These are phyloP conservation scores for Epithele typhae DNA, from an alignment of 768 basidiomycete species.

Conservation along the genomic window DNA sequence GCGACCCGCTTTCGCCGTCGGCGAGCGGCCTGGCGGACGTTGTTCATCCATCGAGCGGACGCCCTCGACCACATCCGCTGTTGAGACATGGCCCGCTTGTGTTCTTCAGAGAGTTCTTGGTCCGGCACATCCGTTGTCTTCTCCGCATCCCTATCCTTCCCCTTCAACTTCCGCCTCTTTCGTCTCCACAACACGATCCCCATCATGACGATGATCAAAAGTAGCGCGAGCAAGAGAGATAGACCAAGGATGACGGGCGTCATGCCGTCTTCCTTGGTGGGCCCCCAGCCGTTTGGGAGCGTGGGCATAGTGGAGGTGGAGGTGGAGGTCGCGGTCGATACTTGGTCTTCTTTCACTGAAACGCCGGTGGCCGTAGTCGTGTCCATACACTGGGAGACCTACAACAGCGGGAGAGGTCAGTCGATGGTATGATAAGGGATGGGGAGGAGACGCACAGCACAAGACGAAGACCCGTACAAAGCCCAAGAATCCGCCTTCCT, in stretches of 20 bases:
- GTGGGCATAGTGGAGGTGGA: conserved; percentile 27
- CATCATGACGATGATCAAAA: conserved; percentile 59
- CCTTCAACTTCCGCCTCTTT: conserved; percentile 32
- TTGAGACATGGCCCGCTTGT: conserved; percentile 42
- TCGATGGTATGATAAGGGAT: neutral
- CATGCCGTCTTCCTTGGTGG: conserved; percentile 14
- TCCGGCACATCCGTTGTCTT: conserved; percentile 32
- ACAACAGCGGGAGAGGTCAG: conserved; percentile 7
- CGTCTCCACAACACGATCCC: conserved; percentile 59
- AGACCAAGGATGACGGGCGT: conserved; percentile 40
- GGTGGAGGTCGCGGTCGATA: conserved; percentile 25
- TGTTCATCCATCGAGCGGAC: conserved; percentile 64
- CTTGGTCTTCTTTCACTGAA: conserved; percentile 47
- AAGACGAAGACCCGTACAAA: conserved; percentile 67
- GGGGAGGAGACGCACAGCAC: conserved; percentile 38
- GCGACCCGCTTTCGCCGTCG: conserved; percentile 38
- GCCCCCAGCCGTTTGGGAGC: conserved; percentile 21
- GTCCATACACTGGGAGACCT: conserved; percentile 17
- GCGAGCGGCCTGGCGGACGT: conserved; percentile 55
- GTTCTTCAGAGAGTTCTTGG: conserved; percentile 29
- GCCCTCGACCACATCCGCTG: conserved; percentile 64
- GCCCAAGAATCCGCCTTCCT: conserved; percentile 50
- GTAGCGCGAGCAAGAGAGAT: conserved; percentile 57
- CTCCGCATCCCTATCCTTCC: conserved; percentile 46
- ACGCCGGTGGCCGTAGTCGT: conserved; percentile 29